Evolutionary conservation across 257 asterid species (phyloP), one percentile per base, ranked within the genome.

Genomic region (Scutellaria barbata): DNA sequence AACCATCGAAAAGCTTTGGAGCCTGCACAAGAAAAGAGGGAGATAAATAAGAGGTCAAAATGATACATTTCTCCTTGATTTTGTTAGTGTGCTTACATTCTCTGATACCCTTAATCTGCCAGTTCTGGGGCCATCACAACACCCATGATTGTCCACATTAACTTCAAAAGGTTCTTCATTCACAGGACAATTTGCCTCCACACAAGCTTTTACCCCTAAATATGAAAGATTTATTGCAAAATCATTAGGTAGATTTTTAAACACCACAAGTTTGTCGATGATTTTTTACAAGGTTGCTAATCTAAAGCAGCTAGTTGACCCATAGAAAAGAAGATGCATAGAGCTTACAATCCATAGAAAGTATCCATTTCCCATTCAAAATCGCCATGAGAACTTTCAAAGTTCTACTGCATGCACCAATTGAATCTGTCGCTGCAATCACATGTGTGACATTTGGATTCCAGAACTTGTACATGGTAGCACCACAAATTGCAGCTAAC

Each of bases 371-470:
- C 63, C 98, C 98, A 48, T 87, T 77, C 79, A 91, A 77, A 72
- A 95, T 88, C 2, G 90, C 97, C 98, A 95, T 88, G 72, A 95
- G 96, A 82, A 95, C 83, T 78, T 95, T 95, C 33, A 85, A 70
- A 59, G 98, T 91, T 81, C 96, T 83, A 48, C 89, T 84, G 79
- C 90, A 89, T 63, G 96, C 93, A 68, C 96, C 99, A 63, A 81
- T 79, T 61, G 83, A 80, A 80, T 95, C 89, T 10, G 95, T 86
- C 64, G 96, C 82, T 22, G 99, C 92, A 61, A 95, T 83, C 64
- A 95, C 93, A 77, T 95, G 99, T 10, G 96, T 95, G 37, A 89
- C 89, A 67, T 76, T 83, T 71, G 96, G 80, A 57, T 80, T 82
- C 96, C 96, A 95, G 40, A 77, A 69, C 83, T 91, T 91, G 84